Conservation (phyloP, 208 protist genomes). For the Leishmania martiniquensis region DNA sequence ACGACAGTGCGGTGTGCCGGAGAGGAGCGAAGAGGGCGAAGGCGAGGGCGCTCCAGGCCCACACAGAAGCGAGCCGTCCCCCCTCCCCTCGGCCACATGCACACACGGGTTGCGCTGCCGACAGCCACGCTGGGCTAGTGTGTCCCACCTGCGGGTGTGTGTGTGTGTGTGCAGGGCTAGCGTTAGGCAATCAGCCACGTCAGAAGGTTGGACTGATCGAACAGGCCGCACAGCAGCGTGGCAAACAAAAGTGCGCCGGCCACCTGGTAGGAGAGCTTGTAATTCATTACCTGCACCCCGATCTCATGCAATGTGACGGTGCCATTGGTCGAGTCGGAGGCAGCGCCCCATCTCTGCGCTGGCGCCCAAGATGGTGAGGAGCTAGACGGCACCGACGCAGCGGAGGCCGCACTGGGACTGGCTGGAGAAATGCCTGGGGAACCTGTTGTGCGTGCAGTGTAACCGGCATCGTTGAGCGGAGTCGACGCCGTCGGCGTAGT, state of each 20-base stretch:
- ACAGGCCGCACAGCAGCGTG: conserved; percentile 68
- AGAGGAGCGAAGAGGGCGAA: neutral
- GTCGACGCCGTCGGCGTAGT: neutral
- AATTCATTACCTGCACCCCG: conserved; percentile 45
- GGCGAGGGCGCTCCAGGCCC: neutral
- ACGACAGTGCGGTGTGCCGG: neutral
- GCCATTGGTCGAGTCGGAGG: neutral
- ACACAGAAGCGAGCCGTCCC: neutral
- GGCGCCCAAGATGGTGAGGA: neutral
- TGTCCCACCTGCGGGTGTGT: neutral
- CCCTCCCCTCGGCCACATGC: no score
- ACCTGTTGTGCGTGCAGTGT: neutral
- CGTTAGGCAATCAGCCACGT: conserved; percentile 43
- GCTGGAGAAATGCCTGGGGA: neutral
- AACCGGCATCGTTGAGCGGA: neutral
- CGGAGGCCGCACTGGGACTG: neutral
- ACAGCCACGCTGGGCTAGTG: neutral
- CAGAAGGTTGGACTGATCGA: conserved; percentile 55
- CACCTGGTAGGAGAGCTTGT: conserved; percentile 49
- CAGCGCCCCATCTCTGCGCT: neutral
- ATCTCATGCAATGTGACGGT: conserved; percentile 12
- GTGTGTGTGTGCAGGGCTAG: neutral
- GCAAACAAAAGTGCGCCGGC: conserved; percentile 47
- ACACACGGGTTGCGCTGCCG: neutral
- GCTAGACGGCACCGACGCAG: neutral